Conservation (phyloP, 306 rosid species). For the Gastrolobium bilobum region DNA sequence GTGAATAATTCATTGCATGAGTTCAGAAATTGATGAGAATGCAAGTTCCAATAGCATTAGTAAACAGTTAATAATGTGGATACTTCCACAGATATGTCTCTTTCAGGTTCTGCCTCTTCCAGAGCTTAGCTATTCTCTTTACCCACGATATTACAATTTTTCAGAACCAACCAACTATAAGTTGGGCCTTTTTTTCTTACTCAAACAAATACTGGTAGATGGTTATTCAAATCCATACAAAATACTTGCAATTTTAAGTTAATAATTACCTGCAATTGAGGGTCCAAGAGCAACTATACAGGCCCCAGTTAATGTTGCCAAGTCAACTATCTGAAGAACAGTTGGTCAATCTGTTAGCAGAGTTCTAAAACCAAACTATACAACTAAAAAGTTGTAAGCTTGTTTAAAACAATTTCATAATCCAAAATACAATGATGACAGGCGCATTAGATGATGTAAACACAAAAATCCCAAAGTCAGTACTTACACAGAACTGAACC, state of each 20-base stretch:
- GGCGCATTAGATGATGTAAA: background rate
- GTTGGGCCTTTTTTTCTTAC: background rate
- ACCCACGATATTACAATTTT: background rate
- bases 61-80: background rate
- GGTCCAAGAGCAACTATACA: slow-evolving; percentile 89
- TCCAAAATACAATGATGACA: background rate
- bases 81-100: background rate
- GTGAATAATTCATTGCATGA: slow-evolving; percentile 4
- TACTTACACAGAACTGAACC: slow-evolving; percentile 7
- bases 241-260: background rate
- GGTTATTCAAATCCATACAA: slow-evolving; percentile 16
- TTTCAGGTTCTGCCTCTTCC: background rate
- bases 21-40: background rate
- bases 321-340: slow-evolving; percentile 79
- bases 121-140: background rate
- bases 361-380: slow-evolving; percentile 37
- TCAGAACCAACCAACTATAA: background rate
- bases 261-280: slow-evolving; percentile 75
- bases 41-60: background rate
- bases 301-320: slow-evolving; percentile 92
- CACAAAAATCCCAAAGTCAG: slow-evolving; percentile 17
- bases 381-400: slow-evolving; percentile 13
- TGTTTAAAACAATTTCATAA: slow-evolving; percentile 22
- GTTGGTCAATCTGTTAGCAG: slow-evolving; percentile 43
- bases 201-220: background rate